Percentiles rank a stretch among this genome's conserved stretches.
Conservation (phyloP, 306 rosid species). For the Arachis hypogaea region DNA sequence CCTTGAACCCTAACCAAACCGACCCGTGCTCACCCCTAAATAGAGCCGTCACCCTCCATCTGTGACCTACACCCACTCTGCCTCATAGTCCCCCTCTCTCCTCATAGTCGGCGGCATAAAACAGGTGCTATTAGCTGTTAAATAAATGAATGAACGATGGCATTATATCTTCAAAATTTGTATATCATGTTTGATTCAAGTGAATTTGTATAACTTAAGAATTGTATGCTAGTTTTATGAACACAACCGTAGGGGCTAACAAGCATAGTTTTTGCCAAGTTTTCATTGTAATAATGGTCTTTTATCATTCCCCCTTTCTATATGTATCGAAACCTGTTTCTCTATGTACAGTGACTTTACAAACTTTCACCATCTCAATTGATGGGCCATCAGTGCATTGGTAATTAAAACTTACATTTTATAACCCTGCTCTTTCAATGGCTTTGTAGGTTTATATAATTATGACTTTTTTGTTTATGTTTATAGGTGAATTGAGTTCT, state of each 20-base stretch:
- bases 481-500: constrained; percentile 89
- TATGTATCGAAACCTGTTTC: background rate
- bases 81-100: no score
- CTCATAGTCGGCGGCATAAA: no score
- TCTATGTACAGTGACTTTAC: constrained; percentile 7
- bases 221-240: background rate
- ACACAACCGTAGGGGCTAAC: constrained; percentile 2
- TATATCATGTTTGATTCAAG: constrained; percentile 9
- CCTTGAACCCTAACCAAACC: no score
- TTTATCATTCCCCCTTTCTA: background rate
- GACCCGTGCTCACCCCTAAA: no score
- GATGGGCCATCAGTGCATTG: background rate
- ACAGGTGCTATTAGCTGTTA: background rate
- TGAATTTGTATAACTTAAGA: constrained; percentile 11
- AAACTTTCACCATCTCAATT: constrained; percentile 8
- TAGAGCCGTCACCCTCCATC: no score
- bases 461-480: constrained; percentile 6
- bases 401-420: background rate
- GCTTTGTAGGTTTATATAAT: constrained; percentile 15
- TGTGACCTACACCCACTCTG: no score
- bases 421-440: constrained; percentile 11
- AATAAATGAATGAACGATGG: constrained; percentile 19
- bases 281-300: background rate
- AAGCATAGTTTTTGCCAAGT: background rate
- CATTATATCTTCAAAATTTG: background rate